Evolutionary conservation across 2,329 filamentous ascomycete genomes (phyloP).

Genomic region (Fusarium floridanum): DNA sequence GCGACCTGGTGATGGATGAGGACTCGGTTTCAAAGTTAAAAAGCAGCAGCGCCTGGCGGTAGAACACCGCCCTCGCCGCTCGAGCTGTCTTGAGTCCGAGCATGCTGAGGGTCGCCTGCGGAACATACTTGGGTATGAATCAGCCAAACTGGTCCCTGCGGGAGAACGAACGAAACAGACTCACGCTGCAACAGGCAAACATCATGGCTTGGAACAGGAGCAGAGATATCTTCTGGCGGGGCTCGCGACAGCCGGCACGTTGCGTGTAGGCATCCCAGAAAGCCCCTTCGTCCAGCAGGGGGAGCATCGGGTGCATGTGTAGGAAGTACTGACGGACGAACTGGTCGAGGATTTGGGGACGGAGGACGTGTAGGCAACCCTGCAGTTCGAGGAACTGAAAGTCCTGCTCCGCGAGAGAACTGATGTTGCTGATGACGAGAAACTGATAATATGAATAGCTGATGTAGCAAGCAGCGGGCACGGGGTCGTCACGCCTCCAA

Average conservation of each 20-base stretch:
- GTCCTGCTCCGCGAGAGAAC: slow-evolving; percentile 28
- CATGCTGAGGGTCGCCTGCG: slow-evolving; percentile 54
- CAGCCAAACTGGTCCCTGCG: too few species aligned
- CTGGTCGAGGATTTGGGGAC: slow-evolving; percentile 22
- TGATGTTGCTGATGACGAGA: slow-evolving; percentile 26
- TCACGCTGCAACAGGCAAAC: slow-evolving; percentile 58
- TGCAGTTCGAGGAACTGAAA: slow-evolving; percentile 32
- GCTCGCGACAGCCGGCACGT: slow-evolving; percentile 12
- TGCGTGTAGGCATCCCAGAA: slow-evolving; percentile 41
- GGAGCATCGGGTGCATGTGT: slow-evolving; percentile 31
- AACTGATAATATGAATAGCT: slow-evolving; percentile 36
- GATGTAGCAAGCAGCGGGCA: not conserved
- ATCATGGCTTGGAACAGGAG: slow-evolving; percentile 61
- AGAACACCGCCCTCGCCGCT: slow-evolving; percentile 59
- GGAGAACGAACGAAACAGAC: too few species aligned
- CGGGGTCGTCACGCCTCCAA: too few species aligned
- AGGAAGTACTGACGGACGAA: slow-evolving; percentile 38
- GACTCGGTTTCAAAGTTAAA: slow-evolving; percentile 60
- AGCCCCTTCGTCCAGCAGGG: slow-evolving; percentile 32
- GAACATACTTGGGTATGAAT: slow-evolving; percentile 40
- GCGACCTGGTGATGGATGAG: slow-evolving; percentile 56
- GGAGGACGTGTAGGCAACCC: slow-evolving; percentile 28
- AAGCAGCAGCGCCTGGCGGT: slow-evolving; percentile 55
- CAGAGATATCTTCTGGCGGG: slow-evolving; percentile 54
- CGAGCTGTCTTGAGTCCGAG: slow-evolving; percentile 59